Conservation (phyloP, 169 alveolate species). For the Perkinsus olseni region DNA sequence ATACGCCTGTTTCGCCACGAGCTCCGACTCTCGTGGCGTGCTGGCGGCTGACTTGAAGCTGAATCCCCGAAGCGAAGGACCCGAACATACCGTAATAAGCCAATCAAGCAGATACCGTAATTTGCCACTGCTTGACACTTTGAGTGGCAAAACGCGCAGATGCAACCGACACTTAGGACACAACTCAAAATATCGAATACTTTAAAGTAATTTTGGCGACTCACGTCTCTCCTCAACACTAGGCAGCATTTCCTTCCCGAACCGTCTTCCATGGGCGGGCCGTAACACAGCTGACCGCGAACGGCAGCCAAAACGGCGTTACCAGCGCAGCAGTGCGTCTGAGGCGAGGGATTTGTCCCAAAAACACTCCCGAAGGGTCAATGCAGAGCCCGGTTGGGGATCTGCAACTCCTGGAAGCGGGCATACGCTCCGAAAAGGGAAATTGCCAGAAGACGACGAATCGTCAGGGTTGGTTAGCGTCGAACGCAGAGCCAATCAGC, state of each 20-base stretch:
- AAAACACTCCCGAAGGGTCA: neutral
- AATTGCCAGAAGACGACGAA: too few relatives aligned
- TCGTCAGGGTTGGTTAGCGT: too few relatives aligned
- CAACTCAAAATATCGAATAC: too few relatives aligned
- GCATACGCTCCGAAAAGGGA: neutral
- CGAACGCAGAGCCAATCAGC: too few relatives aligned
- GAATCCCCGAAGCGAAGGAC: too few relatives aligned
- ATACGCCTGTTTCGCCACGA: neutral
- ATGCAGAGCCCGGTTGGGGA: neutral
- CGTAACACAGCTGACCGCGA: neutral
- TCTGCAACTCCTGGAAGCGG: neutral
- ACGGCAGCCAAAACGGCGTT: neutral
- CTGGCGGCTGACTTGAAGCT: too few relatives aligned
- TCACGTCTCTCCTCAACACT: neutral
- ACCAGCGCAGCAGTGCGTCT: neutral
- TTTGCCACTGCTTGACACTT: too few relatives aligned
- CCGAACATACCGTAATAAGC: too few relatives aligned
- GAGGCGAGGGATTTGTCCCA: neutral
- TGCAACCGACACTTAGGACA: too few relatives aligned
- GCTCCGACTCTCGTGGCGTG: too few relatives aligned
- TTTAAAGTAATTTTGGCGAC: neutral
- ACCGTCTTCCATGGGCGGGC: neutral
- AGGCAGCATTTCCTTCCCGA: neutral
- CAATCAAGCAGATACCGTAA: too few relatives aligned
- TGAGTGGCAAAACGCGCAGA: too few relatives aligned